Conservation (phyloP, 2,329 filamentous ascomycete genomes). For the Diaporthe helianthi region DNA sequence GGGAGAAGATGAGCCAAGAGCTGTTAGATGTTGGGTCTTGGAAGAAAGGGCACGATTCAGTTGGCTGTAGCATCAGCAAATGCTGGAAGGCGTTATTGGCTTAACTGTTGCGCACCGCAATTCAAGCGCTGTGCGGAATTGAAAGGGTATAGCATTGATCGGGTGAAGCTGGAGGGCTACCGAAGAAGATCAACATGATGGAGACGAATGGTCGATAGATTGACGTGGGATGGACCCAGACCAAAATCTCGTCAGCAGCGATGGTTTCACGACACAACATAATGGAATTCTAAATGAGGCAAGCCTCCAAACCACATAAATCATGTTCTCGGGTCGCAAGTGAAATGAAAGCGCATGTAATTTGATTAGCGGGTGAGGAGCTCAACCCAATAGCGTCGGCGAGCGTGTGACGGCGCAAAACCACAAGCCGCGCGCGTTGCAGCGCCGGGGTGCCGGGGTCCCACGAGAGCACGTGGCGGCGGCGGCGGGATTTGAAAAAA, state of each 20-base stretch:
- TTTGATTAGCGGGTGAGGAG: background rate
- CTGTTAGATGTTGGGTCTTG: background rate
- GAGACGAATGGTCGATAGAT: constrained; percentile 7
- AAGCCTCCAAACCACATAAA: constrained; percentile 5
- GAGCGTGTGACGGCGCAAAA: background rate
- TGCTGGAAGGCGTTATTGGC: constrained; percentile 29
- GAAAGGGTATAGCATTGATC: background rate
- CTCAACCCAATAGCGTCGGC: constrained; percentile 3
- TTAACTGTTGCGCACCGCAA: constrained; percentile 7
- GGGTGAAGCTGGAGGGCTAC: background rate
- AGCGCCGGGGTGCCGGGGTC: background rate
- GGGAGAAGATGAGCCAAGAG: background rate
- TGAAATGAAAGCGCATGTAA: constrained; percentile 10
- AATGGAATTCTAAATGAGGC: constrained; percentile 6
- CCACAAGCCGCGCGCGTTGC: constrained; percentile 25
- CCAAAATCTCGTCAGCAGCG: background rate
- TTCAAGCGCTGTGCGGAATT: constrained; percentile 7
- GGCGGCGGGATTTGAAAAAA: background rate
- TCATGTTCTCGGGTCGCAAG: background rate
- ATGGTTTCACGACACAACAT: constrained; percentile 10
- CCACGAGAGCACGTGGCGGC: background rate
- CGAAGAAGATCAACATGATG: background rate
- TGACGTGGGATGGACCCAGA: background rate
- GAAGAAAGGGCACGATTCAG: constrained; percentile 2
- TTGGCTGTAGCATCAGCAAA: constrained; percentile 34